phyloP scores from a whole-genome alignment of 768 basidiomycete species.

The Cubamyces sp. region DNA sequence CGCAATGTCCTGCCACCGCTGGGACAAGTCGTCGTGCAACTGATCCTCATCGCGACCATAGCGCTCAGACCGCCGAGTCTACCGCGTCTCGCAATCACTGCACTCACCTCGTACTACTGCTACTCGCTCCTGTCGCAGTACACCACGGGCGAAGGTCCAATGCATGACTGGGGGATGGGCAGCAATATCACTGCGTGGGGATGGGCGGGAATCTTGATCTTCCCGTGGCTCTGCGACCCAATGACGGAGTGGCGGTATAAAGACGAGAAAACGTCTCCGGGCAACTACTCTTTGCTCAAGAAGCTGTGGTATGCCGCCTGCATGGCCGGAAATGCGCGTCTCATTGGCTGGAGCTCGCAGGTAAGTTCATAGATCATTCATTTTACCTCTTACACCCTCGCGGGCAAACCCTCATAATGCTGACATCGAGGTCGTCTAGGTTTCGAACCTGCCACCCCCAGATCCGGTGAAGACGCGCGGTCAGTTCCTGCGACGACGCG shows the following conservation, averaged over 20 bases:
- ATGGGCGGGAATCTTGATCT: neutral
- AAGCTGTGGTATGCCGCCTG: neutral
- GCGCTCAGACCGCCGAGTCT: neutral
- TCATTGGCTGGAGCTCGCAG: neutral
- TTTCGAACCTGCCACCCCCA: conserved; percentile 12
- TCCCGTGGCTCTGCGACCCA: conserved; percentile 1
- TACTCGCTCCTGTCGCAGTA: neutral
- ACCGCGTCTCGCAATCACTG: neutral
- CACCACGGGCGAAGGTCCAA: neutral
- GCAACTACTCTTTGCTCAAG: neutral
- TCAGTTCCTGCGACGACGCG: conserved; percentile 1
- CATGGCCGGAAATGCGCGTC: neutral
- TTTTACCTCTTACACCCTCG: neutral
- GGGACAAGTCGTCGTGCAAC: neutral
- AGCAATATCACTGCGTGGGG: neutral
- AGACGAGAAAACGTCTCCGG: neutral
- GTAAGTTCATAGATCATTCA: neutral
- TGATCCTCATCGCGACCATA: neutral
- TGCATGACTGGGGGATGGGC: neutral
- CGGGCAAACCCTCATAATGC: neutral
- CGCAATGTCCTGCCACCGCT: neutral
- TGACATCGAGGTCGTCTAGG: neutral
- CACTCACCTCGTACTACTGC: neutral
- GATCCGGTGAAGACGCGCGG: neutral
- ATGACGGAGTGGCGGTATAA: neutral